Evolutionary conservation across 257 asterid species (phyloP), one percentile per base, ranked within the genome.

Genomic region (Solanum etuberosum): DNA sequence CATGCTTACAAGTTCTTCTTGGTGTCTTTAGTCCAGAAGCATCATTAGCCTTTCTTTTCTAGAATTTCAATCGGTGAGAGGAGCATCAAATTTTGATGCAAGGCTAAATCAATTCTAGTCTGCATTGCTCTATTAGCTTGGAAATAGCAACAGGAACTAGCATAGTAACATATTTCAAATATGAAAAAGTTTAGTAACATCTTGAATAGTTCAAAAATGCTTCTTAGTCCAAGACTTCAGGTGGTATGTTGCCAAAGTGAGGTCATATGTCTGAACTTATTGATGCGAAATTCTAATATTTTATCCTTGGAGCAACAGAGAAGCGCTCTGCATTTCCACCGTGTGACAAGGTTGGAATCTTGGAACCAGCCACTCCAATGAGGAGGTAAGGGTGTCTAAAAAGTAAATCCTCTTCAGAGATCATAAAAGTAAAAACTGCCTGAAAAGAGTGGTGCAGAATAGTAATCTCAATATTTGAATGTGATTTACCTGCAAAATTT

Each of bases 401-500:
- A 70, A 15, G n/a, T 31, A 32, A 71, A 32, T 71, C 42, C 15
- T 71, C 78, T 16, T 71, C 25, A 35, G 43, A 34, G 43, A 71
- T 71, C 42, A 71, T 18, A 34, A 71, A 71, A 71, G 78, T 32
- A 71, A 71, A 57, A 71, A 32, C 78, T 1, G 78, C n/a, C 38
- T 70, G 77, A 31, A 70, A 70, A 16, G 3, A n/a, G 31, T 48
- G 18, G 38, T 4, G 42, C 15, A 9, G 12, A 81, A 16, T 48
- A 20, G 43, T 48, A 81, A 40, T 80, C 31, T 81, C 40, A 48
- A 59, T 48, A 48, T 37, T 18, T 65, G 23, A 27, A 85, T 6
- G 61, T 67, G n/a, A 85, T 84, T 86, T 93, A 95, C 98, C 98
- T 91, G 95, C 98, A 97, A 90, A 97, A 95, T 90, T 90, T 97